phyloP scores from a whole-genome alignment of 2,329 filamentous ascomycete species.

The Leptographium procerum region DNA sequence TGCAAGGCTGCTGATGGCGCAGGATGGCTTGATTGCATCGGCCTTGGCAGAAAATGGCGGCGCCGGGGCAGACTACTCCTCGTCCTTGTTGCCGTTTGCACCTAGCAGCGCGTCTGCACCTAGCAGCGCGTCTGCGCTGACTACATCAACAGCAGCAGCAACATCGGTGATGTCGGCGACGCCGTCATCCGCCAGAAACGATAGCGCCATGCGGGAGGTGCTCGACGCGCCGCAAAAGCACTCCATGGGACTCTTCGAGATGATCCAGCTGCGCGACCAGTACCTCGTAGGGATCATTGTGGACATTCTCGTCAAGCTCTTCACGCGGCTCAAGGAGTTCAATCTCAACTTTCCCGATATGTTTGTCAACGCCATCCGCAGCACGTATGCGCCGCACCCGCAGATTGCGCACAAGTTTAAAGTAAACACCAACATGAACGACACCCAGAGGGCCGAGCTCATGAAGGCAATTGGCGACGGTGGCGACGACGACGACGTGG shows the following conservation, averaged over 20 bases:
- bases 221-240: constrained; percentile 51
- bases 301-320: constrained; percentile 70
- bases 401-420: constrained; percentile 41
- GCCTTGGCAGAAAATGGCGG: constrained; percentile 34
- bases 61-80: too few species aligned
- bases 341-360: constrained; percentile 56
- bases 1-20: constrained; percentile 71
- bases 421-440: constrained; percentile 67
- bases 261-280: constrained; percentile 80
- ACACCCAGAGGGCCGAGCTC: constrained; percentile 76
- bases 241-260: constrained; percentile 65
- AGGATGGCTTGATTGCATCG: constrained; percentile 73
- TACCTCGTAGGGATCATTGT: constrained; percentile 78
- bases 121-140: too few species aligned
- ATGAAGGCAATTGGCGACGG: constrained; percentile 50
- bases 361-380: constrained; percentile 41
- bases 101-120: too few species aligned
- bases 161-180: constrained; percentile 6
- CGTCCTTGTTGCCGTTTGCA: too few species aligned
- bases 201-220: constrained; percentile 30
- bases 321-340: constrained; percentile 69
- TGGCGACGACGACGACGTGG: constrained; percentile 41
- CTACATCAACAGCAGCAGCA: not conserved
- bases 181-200: constrained; percentile 12
- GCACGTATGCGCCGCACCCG: constrained; percentile 52